A percentile compares a stretch with the other conserved stretches of the same genome.
Conservation (phyloP, 2,329 filamentous ascomycete species). For the Elsinoe australis region DNA sequence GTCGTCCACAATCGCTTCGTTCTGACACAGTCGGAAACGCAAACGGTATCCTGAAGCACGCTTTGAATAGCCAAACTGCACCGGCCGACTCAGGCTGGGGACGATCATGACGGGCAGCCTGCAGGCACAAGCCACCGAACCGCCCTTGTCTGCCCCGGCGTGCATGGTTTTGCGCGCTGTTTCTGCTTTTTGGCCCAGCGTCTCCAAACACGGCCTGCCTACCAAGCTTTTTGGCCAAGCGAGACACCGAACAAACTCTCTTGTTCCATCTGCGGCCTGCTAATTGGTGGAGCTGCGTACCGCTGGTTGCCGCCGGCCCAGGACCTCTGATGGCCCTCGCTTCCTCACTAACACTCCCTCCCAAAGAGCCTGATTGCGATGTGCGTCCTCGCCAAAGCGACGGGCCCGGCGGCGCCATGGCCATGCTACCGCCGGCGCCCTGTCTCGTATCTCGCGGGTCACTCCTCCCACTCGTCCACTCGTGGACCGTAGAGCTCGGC, state of each 20-base stretch:
- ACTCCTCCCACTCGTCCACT: neutral
- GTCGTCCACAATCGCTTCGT: neutral
- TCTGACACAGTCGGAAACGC: conserved; percentile 4
- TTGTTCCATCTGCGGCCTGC: neutral
- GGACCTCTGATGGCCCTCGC: conserved; percentile 9
- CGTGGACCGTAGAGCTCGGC: conserved; percentile 5
- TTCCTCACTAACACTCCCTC: neutral
- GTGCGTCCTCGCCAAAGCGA: neutral
- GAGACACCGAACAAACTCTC: neutral
- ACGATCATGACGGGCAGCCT: conserved; percentile 8
- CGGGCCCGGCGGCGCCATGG: neutral
- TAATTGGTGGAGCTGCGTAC: conserved; percentile 3
- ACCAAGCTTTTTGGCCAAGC: conserved; percentile 11
- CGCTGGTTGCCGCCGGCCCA: conserved; percentile 5
- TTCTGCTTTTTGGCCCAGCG: neutral
- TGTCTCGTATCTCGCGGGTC: conserved; percentile 13
- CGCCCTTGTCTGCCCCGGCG: neutral
- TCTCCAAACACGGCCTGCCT: neutral
- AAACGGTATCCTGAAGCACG: conserved; percentile 13
- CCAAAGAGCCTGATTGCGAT: conserved; percentile 1
- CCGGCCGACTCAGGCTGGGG: conserved; percentile 7
- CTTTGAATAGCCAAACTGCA: conserved; percentile 9
- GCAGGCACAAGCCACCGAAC: conserved; percentile 11
- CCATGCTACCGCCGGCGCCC: conserved; percentile 9
- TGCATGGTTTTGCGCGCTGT: neutral